Percentiles rank a stretch among this genome's conserved stretches.
phyloP scores from a whole-genome alignment of 129 eudicot genomes.

The Pulicaria dysenterica region DNA sequence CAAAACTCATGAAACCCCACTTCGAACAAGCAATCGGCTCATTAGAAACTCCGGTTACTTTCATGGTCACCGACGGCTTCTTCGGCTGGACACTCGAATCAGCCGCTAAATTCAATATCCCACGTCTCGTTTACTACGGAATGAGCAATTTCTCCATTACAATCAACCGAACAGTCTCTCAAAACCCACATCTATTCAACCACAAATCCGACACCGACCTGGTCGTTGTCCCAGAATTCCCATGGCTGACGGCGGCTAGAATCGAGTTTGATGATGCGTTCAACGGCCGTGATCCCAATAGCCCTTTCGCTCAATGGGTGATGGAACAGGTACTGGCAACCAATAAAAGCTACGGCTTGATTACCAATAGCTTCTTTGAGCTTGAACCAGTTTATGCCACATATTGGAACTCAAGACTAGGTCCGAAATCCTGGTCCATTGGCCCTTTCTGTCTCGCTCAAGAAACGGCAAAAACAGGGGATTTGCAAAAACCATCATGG shows the following conservation, averaged over 20 bases:
- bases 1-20: slow-evolving; percentile 42
- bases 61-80: slow-evolving; percentile 55
- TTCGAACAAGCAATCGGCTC: slow-evolving; percentile 42
- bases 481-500: slow-evolving; percentile 36
- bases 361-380: slow-evolving; percentile 53
- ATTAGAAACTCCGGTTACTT: slow-evolving; percentile 27
- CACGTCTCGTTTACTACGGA: slow-evolving; percentile 32
- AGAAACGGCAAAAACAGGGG: background rate
- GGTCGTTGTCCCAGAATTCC: slow-evolving; percentile 34
- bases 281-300: slow-evolving; percentile 19
- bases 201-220: slow-evolving; percentile 37
- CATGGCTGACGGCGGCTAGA: slow-evolving; percentile 43
- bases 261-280: slow-evolving; percentile 33
- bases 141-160: slow-evolving; percentile 38
- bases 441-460: slow-evolving; percentile 54
- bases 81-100: slow-evolving; percentile 61
- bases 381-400: slow-evolving; percentile 38
- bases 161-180: background rate
- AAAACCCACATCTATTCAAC: background rate
- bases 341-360: slow-evolving; percentile 32
- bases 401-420: slow-evolving; percentile 1
- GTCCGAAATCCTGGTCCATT: slow-evolving; percentile 43
- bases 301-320: slow-evolving; percentile 33
- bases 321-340: slow-evolving; percentile 25
- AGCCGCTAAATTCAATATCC: slow-evolving; percentile 42